These are phyloP conservation scores for Lipomyces kockii DNA, from an alignment of 805 yeast species.

Conservation along the genomic window DNA sequence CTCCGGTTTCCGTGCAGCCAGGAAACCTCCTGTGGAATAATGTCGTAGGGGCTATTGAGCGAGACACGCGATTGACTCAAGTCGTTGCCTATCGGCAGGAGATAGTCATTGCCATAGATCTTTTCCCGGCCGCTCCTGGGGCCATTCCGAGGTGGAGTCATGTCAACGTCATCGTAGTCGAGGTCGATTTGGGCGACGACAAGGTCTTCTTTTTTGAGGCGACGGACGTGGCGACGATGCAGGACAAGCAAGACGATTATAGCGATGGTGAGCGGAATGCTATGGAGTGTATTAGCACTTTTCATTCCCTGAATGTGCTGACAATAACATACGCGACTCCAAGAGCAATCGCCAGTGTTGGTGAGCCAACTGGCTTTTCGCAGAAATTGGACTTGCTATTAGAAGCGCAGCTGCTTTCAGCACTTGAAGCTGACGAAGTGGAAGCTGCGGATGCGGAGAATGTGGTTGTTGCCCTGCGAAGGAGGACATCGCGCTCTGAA, in stretches of 20 bases:
- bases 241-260: slow-evolving; percentile 43
- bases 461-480: slow-evolving; percentile 1
- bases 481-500: neutral
- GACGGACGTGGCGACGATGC: slow-evolving; percentile 44
- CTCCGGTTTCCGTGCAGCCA: slow-evolving; percentile 13
- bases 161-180: slow-evolving; percentile 43
- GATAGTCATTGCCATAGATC: slow-evolving; percentile 11
- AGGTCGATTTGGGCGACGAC: slow-evolving; percentile 46
- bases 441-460: slow-evolving; percentile 11
- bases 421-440: slow-evolving; percentile 10
- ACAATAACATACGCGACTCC: slow-evolving; percentile 31
- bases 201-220: slow-evolving; percentile 46
- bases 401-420: slow-evolving; percentile 14
- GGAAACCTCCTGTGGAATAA: slow-evolving; percentile 12
- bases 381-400: slow-evolving; percentile 18
- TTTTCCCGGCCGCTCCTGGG: slow-evolving; percentile 11
- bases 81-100: slow-evolving; percentile 19
- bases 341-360: slow-evolving; percentile 31
- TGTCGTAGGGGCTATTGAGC: slow-evolving; percentile 29
- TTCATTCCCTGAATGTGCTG: neutral
- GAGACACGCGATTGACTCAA: slow-evolving; percentile 24
- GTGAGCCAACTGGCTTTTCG: slow-evolving; percentile 27
- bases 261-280: slow-evolving; percentile 48
- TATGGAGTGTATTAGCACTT: slow-evolving; percentile 35
- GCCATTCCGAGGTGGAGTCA: slow-evolving; percentile 17